phyloP scores from a whole-genome alignment of 345 rosid species.

The Hibiscus syriacus region DNA sequence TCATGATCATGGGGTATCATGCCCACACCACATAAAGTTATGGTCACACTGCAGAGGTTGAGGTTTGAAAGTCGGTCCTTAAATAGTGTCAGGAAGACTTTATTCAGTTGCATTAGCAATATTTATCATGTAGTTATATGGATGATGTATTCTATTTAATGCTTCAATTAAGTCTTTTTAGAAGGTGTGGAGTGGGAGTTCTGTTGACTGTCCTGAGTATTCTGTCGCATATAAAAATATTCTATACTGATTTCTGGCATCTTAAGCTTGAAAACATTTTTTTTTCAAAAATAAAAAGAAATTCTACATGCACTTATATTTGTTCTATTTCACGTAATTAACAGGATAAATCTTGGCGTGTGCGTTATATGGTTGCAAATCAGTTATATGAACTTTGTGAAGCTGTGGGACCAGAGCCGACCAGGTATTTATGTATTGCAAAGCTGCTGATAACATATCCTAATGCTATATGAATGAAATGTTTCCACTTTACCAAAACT shows the following conservation, averaged over 20 bases:
- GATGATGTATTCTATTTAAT: not conserved
- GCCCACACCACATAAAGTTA: not conserved
- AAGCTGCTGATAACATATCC: not conserved
- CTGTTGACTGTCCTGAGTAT: not conserved
- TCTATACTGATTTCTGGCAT: not conserved
- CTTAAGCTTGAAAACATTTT: not conserved
- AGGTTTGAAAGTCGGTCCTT: not conserved
- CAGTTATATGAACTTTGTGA: constrained; percentile 95
- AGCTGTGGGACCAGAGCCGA: constrained; percentile 92
- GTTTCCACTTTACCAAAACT: not conserved
- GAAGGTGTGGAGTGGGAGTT: not conserved
- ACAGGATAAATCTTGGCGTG: constrained; percentile 99
- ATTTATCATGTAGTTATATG: not conserved
- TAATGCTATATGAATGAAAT: not conserved
- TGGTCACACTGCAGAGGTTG: not conserved
- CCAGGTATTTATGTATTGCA: constrained; percentile 47
- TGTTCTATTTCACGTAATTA: constrained; percentile 22
- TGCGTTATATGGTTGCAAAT: constrained; percentile 96
- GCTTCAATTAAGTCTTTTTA: not conserved
- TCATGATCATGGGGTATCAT: not conserved
- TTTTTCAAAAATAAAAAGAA: too few species aligned
- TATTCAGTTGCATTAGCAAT: not conserved
- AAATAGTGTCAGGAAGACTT: not conserved
- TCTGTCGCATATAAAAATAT: not conserved
- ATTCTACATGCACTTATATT: not conserved